These are phyloP conservation scores for Neonectria punicea DNA, from an alignment of 2,329 filamentous ascomycete species.

Conservation along the genomic window DNA sequence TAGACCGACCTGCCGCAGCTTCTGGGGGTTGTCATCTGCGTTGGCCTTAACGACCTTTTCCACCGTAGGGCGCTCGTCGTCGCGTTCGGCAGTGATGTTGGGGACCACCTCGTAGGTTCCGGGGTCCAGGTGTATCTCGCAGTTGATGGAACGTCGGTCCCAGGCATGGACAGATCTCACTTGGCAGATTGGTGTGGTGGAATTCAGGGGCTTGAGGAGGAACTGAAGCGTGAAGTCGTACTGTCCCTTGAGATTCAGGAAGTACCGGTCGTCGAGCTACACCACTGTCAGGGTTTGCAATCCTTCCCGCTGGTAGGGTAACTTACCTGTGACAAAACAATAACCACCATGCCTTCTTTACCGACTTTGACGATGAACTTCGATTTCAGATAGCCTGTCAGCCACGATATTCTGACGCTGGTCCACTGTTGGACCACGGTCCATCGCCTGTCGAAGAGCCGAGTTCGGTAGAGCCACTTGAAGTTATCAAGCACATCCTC, in stretches of 20 bases:
- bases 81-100: constrained; percentile 69
- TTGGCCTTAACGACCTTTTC: constrained; percentile 67
- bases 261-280: constrained; percentile 59
- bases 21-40: constrained; percentile 64
- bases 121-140: constrained; percentile 76
- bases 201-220: constrained; percentile 46
- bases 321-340: constrained; percentile 54
- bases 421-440: constrained; percentile 58
- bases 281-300: constrained; percentile 18
- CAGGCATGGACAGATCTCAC: constrained; percentile 40
- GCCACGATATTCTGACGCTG: constrained; percentile 55
- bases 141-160: constrained; percentile 73
- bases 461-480: constrained; percentile 56
- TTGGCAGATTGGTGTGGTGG: constrained; percentile 33
- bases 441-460: constrained; percentile 59
- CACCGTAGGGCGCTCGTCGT: constrained; percentile 58
- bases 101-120: constrained; percentile 76
- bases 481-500: constrained; percentile 58
- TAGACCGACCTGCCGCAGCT: constrained; percentile 68
- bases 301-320: no score
- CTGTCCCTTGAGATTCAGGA: constrained; percentile 56
- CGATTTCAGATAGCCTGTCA: constrained; percentile 56
- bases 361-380: constrained; percentile 57
- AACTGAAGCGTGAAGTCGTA: constrained; percentile 57
- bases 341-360: constrained; percentile 53